Conservation (phyloP, 2,329 filamentous ascomycete species). For the Fusarium nisikadoi region DNA sequence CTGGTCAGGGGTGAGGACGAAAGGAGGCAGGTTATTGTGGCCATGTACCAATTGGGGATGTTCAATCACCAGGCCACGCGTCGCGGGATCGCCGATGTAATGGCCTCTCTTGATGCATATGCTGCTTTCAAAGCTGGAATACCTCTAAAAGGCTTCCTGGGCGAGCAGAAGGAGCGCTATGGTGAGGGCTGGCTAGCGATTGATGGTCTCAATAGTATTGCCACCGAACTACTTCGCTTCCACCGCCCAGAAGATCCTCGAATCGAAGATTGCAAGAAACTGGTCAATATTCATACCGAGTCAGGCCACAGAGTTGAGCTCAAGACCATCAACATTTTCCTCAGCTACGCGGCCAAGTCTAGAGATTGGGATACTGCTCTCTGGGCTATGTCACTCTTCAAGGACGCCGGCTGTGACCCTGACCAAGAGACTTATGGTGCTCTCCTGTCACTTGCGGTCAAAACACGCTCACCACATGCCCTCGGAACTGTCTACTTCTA, state of each 20-base stretch:
- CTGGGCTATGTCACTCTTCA: constrained; percentile 43
- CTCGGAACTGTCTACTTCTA: constrained; percentile 50
- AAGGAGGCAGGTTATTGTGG: constrained; percentile 56
- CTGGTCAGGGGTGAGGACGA: constrained; percentile 69
- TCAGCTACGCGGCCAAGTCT: constrained; percentile 46
- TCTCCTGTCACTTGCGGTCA: constrained; percentile 53
- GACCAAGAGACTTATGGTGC: constrained; percentile 50
- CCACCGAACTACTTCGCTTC: constrained; percentile 57
- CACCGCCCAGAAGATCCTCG: constrained; percentile 41
- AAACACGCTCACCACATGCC: constrained; percentile 44
- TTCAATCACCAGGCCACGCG: constrained; percentile 52
- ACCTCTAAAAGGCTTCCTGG: constrained; percentile 52
- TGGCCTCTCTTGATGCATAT: constrained; percentile 58
- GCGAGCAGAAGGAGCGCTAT: constrained; percentile 55
- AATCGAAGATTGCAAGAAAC: constrained; percentile 43
- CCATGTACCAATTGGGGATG: constrained; percentile 59
- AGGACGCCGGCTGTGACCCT: constrained; percentile 36
- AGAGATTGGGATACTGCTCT: constrained; percentile 48
- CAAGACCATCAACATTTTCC: constrained; percentile 53
- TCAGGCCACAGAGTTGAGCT: constrained; percentile 42
- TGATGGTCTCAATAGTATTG: constrained; percentile 50
- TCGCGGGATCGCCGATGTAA: constrained; percentile 53
- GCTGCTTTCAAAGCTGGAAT: constrained; percentile 52
- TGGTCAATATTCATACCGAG: constrained; percentile 42
- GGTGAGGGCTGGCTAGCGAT: constrained; percentile 58